A percentile compares a stretch with the other conserved stretches of the same genome.
phyloP scores from a whole-genome alignment of 257 asterid species.

The Fraxinus cuspidata region DNA sequence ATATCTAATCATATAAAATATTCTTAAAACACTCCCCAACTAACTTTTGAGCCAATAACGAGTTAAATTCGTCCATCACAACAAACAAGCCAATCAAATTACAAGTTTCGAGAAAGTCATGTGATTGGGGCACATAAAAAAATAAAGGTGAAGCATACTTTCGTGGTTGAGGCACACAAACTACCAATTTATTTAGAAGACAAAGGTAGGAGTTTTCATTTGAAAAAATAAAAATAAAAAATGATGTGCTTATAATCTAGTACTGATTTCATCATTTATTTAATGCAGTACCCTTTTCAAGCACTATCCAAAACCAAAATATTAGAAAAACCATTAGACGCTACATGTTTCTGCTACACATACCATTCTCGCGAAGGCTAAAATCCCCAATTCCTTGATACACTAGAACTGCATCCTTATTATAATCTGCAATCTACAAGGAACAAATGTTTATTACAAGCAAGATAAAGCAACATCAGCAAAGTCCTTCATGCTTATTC shows the following conservation, averaged over 20 bases:
- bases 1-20: no score
- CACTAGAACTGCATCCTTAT: no score
- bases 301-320: not conserved
- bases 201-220: not conserved
- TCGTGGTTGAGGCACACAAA: no score
- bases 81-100: no score
- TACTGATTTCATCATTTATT: not conserved
- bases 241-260: not conserved
- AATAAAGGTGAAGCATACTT: no score
- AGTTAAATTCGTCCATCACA: no score
- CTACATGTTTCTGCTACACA: constrained; percentile 1
- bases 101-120: no score
- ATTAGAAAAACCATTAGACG: not conserved
- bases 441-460: not conserved
- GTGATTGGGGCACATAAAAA: no score
- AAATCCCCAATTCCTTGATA: constrained; percentile 69
- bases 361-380: constrained; percentile 85
- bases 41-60: no score
- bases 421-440: not conserved
- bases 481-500: not conserved
- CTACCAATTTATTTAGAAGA: not conserved
- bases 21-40: no score
- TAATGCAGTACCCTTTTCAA: no score
- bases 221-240: no score
- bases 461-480: not conserved